Percentiles rank a stretch among this genome's conserved stretches.
These are phyloP conservation scores for Incumbomyces delicatus DNA, from an alignment of 2,329 filamentous ascomycete genomes.

Conservation along the genomic window DNA sequence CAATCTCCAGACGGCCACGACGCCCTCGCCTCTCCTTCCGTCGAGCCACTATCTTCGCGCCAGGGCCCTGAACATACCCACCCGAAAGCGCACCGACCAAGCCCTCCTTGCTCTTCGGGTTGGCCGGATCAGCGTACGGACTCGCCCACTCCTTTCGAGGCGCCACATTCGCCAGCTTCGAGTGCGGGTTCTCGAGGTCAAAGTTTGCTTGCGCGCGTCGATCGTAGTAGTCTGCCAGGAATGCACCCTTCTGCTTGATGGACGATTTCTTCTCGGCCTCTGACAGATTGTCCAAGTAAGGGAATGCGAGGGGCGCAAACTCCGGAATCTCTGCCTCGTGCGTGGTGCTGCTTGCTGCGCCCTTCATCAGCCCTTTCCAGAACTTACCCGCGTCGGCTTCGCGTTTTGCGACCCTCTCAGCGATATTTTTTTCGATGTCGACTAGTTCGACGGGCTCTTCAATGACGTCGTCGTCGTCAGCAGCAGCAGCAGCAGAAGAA, in stretches of 20 bases:
- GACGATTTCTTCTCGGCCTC: conserved; percentile 14
- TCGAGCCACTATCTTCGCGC: conserved; percentile 9
- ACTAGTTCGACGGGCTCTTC: conserved; percentile 19
- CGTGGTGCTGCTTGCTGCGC: conserved; percentile 20
- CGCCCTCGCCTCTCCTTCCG: background rate
- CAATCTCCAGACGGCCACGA: conserved; percentile 2
- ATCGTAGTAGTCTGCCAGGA: conserved; percentile 43
- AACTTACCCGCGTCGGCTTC: conserved; percentile 7
- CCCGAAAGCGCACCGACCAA: conserved; percentile 27
- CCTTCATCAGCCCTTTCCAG: conserved; percentile 10
- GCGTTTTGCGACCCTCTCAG: conserved; percentile 23
- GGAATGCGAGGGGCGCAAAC: conserved; percentile 41
- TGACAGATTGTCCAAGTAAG: conserved; percentile 21
- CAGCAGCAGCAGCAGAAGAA: too few relatives aligned
- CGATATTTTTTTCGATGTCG: conserved; percentile 30
- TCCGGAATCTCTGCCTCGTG: conserved; percentile 34
- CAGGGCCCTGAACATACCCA: conserved; percentile 37
- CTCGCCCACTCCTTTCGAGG: conserved; percentile 33
- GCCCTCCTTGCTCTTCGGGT: conserved; percentile 41
- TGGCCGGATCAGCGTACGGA: conserved; percentile 43
- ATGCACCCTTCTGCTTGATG: conserved; percentile 19
- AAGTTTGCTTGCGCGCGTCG: conserved; percentile 38
- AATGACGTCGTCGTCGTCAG: too few relatives aligned
- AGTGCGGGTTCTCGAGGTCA: conserved; percentile 32
- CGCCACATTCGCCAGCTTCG: conserved; percentile 26